Evolutionary conservation across 805 yeast species (phyloP), one percentile per base, ranked within the genome.

Genomic region (Millerozyma miso): DNA sequence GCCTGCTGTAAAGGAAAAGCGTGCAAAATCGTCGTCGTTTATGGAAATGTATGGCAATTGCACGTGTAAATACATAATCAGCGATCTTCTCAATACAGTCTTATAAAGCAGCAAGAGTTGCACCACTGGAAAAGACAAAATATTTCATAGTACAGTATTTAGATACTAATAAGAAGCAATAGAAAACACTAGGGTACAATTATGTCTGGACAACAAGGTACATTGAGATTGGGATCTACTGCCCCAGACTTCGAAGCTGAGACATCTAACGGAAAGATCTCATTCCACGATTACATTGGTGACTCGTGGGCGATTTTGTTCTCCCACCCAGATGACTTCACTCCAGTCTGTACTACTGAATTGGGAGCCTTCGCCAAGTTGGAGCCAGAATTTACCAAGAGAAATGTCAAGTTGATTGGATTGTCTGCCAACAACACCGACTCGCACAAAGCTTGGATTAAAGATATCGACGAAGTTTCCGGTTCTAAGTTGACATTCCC

Each of bases 271-370:
- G 97, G 97, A 45, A 79, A 79, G 50, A 80, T 89, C 60, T 80
- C 86, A 52, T 89, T 89, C 81, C 95, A 89, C 71, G 83, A 90
- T 48, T 89, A 74, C 74, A 74, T 88, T 54, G 91, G 91, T 38
- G 80, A 85, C 68, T 77, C 83, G 37, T 89, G 97, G 97, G 81
- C 83, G 38, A 82, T 89, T 40, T 74, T 89, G 59, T 89, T 89
- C 71, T 86, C 95, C 19, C 97, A 89, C 67, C 97, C 97, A 49
- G 96, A 89, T 43, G 97, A 89, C 67, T 90, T 88, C 76, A 89
- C 97, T 15, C 97, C 97, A 38, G 96, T 89, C 43, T 89, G 97
- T 69, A 90, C 97, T 59, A 89, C 97, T 44, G 97, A 89, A 73
- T 77, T 89, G 60, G 96, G 97, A 54, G 96, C 96, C 16, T 90